Base-by-base conservation (phyloP, 2,329 filamentous ascomycete genomes). In the Sarocladium strictum region DNA sequence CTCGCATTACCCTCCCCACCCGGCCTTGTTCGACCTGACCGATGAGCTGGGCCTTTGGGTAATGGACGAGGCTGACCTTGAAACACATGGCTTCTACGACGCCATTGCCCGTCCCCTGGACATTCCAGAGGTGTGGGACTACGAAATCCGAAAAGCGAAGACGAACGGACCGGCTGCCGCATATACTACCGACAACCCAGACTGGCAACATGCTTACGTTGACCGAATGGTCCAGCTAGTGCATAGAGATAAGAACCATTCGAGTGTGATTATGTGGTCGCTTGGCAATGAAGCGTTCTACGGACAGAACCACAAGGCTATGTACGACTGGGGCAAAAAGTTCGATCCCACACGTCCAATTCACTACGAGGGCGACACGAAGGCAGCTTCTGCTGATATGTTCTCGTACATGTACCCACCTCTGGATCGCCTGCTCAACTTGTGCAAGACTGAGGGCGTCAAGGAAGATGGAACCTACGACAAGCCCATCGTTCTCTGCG, bases 221-320 rank as follows among this genome's bases (percentile, higher is more conserved):
- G 86, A 89, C 62, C 78, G 86, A 1, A 83, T 83, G 3, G 69
- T 75, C 26, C 83, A 87, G 57, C 72, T 89, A 59, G 81, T 89
- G 0, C 74, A 80, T 59, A 75, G 86, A 11, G 73, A 76, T 58
- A 76, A 74, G 59, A 77, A 89, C 53, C 83, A 87, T 59, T 72
- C 85, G 0, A 85, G 76, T 5, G 72, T 90, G 2, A 79, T 89
- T 43, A 79, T 89, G 53, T 90, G 86, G 87, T 86, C 81, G 17
- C 71, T 90, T 0, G 86, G 86, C 0, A 90, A 89, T 55, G 86
- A 89, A 63, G 77, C 85, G 0, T 89, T 87, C 61, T 88, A 87
- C 56, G 86, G 86, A 0, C 70, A 71, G 1, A 89, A 89, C 57
- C 83, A 86, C 55, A 76, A 76, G 50, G 81, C 80, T 10, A 90